phyloP scores from a whole-genome alignment of 306 rosid genomes.

The Macrotyloma uniflorum region DNA sequence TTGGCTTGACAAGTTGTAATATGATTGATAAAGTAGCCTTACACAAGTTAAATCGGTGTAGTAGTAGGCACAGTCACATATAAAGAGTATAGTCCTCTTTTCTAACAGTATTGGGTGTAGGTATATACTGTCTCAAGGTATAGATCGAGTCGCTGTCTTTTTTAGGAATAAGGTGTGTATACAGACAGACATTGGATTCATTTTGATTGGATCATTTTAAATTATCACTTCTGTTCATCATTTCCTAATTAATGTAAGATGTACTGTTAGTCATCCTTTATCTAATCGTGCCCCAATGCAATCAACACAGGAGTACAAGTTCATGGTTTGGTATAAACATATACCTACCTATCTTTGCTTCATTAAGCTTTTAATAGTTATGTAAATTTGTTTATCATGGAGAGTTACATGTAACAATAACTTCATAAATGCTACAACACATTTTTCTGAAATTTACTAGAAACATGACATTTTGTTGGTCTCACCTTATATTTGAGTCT shows the following conservation, averaged over 20 bases:
- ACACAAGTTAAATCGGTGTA: not conserved
- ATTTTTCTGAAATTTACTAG: too few relatives aligned
- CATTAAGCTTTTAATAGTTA: not conserved
- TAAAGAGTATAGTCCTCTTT: not conserved
- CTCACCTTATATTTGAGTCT: too few relatives aligned
- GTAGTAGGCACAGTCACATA: not conserved
- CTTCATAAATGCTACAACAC: too few relatives aligned
- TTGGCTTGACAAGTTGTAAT: not conserved
- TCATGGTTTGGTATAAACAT: not conserved
- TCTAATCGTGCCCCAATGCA: not conserved
- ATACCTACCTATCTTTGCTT: not conserved
- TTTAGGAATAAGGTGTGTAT: not conserved
- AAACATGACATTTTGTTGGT: too few relatives aligned
- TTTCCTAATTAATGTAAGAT: conserved; percentile 3
- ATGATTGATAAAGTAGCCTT: not conserved
- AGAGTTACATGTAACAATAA: not conserved
- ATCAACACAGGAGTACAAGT: not conserved
- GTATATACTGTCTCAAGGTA: not conserved
- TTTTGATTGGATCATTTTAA: not conserved
- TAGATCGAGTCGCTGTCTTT: not conserved
- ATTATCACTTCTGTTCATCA: not conserved
- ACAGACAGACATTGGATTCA: not conserved
- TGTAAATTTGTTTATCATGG: not conserved
- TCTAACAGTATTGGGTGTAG: not conserved
- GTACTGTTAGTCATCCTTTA: not conserved